Evolutionary conservation across 148 eudicot species (phyloP).

Genomic region (Persicaria maculosa): DNA sequence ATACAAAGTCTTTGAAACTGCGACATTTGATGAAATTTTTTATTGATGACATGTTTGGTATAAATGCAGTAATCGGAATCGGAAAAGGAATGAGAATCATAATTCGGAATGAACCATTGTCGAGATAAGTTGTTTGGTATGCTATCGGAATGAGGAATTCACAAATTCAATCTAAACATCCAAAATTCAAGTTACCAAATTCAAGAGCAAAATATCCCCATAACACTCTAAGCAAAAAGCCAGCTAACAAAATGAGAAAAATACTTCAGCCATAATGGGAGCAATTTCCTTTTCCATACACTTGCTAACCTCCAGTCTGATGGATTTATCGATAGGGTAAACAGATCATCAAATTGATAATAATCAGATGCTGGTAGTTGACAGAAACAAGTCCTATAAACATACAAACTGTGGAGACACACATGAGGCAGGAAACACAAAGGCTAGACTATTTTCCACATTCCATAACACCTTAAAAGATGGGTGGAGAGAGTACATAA

Average conservation of each 20-base stretch:
- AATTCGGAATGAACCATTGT: too few species aligned
- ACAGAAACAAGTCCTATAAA: constrained; percentile 10
- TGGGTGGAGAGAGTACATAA: not conserved
- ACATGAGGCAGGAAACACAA: constrained; percentile 1
- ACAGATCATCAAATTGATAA: constrained; percentile 77
- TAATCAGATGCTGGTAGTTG: constrained; percentile 70
- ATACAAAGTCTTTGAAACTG: too few species aligned
- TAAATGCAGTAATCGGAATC: too few species aligned
- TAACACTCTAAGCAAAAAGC: not conserved
- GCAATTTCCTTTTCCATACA: constrained; percentile 87
- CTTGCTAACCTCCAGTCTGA: constrained; percentile 61
- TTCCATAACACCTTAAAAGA: not conserved
- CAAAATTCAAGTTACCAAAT: too few species aligned
- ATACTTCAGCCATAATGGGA: constrained; percentile 84
- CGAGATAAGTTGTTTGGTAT: too few species aligned
- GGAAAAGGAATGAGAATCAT: too few species aligned
- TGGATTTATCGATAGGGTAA: constrained; percentile 58
- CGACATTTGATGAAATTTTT: too few species aligned
- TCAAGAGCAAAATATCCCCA: not conserved
- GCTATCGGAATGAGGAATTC: too few species aligned
- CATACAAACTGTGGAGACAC: not conserved
- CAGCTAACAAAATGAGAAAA: not conserved
- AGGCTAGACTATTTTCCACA: not conserved
- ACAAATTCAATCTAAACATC: too few species aligned
- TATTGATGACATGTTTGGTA: too few species aligned